A percentile compares a stretch with the other conserved stretches of the same genome.
These are phyloP conservation scores for Arabidopsis arenosa DNA, from an alignment of 345 rosid species.

Conservation along the genomic window DNA sequence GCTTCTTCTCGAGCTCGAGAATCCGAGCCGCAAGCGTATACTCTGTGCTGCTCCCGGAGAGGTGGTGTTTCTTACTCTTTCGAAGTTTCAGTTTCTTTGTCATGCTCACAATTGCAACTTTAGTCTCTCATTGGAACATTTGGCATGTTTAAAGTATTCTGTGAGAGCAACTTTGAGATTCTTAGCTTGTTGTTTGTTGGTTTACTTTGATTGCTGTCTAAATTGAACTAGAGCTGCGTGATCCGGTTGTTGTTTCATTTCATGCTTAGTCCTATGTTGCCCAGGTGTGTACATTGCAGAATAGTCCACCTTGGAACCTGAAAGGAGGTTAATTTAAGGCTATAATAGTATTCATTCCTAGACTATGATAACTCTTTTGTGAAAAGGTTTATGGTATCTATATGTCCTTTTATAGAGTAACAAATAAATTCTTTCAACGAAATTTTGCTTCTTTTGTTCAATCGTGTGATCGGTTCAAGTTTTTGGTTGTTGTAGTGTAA, in stretches of 20 bases:
- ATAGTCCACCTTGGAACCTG: background rate
- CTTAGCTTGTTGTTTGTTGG: background rate
- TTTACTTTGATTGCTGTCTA: background rate
- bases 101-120: background rate
- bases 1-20: constrained; percentile 65
- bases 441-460: constrained; percentile 3
- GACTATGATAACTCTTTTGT: background rate
- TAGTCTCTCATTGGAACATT: background rate
- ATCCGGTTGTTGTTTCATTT: background rate
- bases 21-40: constrained; percentile 57
- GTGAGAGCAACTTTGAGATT: background rate
- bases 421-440: background rate
- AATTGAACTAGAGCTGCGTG: background rate
- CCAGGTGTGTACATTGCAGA: background rate
- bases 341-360: background rate
- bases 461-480: background rate
- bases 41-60: constrained; percentile 87
- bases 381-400: background rate
- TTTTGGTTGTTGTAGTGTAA: background rate
- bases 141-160: background rate
- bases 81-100: background rate
- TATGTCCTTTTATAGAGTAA: background rate
- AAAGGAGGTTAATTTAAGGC: background rate
- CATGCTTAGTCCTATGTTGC: background rate
- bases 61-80: constrained; percentile 46